These are phyloP conservation scores for Arabidopsis suecica DNA, from an alignment of 345 rosid genomes.

Conservation along the genomic window DNA sequence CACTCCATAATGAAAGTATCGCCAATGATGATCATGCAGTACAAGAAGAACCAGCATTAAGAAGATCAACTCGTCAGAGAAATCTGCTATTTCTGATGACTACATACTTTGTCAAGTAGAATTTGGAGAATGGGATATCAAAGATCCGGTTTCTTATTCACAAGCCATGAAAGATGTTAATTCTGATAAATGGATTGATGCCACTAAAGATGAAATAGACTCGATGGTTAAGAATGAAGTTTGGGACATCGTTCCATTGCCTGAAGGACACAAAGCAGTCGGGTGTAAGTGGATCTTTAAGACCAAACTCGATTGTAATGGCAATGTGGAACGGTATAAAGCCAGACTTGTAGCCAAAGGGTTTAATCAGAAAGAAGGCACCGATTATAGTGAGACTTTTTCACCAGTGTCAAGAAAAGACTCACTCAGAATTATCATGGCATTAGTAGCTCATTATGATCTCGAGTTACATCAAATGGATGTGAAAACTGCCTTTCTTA, in stretches of 20 bases:
- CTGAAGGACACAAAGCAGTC: slow-evolving; percentile 1
- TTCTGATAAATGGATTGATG: slow-evolving; percentile 21
- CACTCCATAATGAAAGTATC: not conserved
- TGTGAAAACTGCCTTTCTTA: slow-evolving; percentile 21
- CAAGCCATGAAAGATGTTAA: slow-evolving; percentile 15
- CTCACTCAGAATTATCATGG: not conserved
- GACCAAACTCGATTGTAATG: not conserved
- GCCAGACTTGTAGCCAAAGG: slow-evolving; percentile 17
- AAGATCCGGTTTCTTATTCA: slow-evolving; percentile 7
- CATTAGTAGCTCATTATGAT: not conserved
- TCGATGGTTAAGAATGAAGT: not conserved
- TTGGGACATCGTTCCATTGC: not conserved
- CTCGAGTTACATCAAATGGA: slow-evolving; percentile 22
- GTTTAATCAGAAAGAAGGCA: slow-evolving; percentile 3
- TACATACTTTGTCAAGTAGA: not conserved
- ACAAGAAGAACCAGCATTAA: slow-evolving; percentile 7
- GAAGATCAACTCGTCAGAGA: not conserved
- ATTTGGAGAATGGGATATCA: not conserved
- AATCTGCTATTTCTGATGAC: not conserved
- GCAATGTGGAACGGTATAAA: not conserved
- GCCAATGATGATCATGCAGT: not conserved
- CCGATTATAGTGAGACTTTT: not conserved
- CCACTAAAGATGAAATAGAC: not conserved
- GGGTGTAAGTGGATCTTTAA: slow-evolving; percentile 23
- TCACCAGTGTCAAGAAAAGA: not conserved